Base-by-base conservation (phyloP, 441 rosid genomes). In the Rhodomyrtus psidioides region DNA sequence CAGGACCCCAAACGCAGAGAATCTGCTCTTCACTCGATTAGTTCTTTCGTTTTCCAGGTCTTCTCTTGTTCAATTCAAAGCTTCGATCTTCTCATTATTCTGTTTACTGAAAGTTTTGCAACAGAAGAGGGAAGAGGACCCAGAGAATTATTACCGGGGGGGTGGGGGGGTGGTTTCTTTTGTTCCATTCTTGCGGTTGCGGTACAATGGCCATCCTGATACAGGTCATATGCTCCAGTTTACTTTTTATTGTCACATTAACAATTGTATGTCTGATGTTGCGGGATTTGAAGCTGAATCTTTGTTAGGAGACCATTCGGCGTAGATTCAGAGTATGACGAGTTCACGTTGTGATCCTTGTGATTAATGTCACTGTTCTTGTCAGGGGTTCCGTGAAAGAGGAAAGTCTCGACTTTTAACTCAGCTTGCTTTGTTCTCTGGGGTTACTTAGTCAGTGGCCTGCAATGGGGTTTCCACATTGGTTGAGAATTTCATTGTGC, bases 81-180 rank as follows among this genome's bases (percentile, higher is more conserved):
- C 2, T 84, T 54, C 27, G 12, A 49, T 49, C 19, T 24, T 53
- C 26, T 44, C 58, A 12, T 53, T 60, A 14, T 44, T 62, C 24
- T 62, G 24, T 62, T 62, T 39, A 17, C 44, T 17, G 65, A 13
- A 27, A 57, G 26, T 26, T 57, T 24, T 30, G 49, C 54, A 60
- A 51, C 39, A 30, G 84, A 85, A 85, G 58, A 57, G 87, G 58
- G 84, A 85, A 81, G 84, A 85, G 59, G 84, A 85, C 54, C 58
- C 39, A 27, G 53, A 58, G 83, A 58, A 58, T 57, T 81, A 81
- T 59, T 81, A 57, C 76, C 51, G 27, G 13, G 49, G 27, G 9
- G 76, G n/a, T n/a, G n/a, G n/a, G n/a, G n/a, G n/a, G n/a, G n/a
- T n/a, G 55, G 9, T 81, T 81, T 27, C 84, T 85, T 55, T 46